A percentile compares a stretch with the other conserved stretches of the same genome.
phyloP scores from a whole-genome alignment of 768 basidiomycete genomes.

The Candolleomyces eurysporus region DNA sequence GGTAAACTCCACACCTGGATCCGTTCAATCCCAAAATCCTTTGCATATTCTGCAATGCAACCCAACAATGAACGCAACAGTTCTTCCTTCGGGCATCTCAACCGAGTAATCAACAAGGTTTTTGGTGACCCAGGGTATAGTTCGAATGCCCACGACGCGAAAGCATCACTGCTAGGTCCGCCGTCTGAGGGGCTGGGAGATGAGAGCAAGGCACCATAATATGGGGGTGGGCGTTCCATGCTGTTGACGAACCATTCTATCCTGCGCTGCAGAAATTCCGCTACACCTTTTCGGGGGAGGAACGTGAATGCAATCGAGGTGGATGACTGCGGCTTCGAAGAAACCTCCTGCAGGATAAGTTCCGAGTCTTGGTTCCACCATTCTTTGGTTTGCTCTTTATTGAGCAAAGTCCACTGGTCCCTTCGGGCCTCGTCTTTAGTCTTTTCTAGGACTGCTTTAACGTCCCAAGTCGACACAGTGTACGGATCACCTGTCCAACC shows the following conservation, averaged over 20 bases:
- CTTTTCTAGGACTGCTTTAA: conserved; percentile 11
- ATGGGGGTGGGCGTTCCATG: conserved; percentile 9
- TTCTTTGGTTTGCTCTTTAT: conserved; percentile 25
- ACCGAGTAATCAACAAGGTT: conserved; percentile 26
- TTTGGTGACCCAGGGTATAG: conserved; percentile 8
- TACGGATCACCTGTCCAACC: conserved; percentile 42
- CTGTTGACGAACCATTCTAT: conserved; percentile 18
- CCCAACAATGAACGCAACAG: conserved; percentile 32
- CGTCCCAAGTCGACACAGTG: conserved; percentile 36
- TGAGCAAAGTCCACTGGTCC: conserved; percentile 26
- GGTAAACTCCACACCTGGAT: conserved; percentile 48
- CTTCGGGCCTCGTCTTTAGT: background rate
- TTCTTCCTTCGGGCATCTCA: conserved; percentile 18
- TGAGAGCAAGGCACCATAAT: conserved; percentile 4
- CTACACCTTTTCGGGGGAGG: conserved; percentile 26
- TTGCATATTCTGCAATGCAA: conserved; percentile 24
- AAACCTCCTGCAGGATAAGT: conserved; percentile 33
- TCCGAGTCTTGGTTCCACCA: conserved; percentile 39
- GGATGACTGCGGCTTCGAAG: conserved; percentile 7
- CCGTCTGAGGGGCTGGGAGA: background rate
- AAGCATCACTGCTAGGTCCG: conserved; percentile 10
- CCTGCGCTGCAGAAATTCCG: conserved; percentile 24
- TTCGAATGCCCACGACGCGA: conserved; percentile 28
- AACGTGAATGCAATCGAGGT: conserved; percentile 17
- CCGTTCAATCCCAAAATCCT: conserved; percentile 23